Evolutionary conservation across 768 basidiomycete species (phyloP).

Genomic region (Mycena vulgaris): DNA sequence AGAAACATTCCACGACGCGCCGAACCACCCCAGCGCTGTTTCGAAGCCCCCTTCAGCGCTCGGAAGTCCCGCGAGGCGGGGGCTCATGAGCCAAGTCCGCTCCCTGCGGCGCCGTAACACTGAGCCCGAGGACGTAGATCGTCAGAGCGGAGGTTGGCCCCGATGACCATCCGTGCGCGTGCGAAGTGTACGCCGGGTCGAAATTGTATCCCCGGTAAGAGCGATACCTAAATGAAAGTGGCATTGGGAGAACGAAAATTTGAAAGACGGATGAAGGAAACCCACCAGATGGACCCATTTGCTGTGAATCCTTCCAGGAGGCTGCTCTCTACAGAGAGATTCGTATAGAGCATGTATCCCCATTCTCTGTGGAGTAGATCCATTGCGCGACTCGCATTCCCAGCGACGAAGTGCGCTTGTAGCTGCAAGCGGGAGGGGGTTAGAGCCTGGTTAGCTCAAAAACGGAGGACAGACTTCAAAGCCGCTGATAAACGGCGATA

Average conservation of each 20-base stretch:
- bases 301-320: slow-evolving; percentile 72
- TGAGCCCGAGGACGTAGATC: slow-evolving; percentile 70
- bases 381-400: slow-evolving; percentile 66
- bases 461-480: slow-evolving; percentile 74
- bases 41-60: slow-evolving; percentile 67
- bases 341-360: slow-evolving; percentile 74
- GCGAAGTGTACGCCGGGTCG: slow-evolving; percentile 73
- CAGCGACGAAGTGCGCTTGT: slow-evolving; percentile 71
- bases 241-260: too few relatives aligned
- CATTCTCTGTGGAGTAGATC: slow-evolving; percentile 69
- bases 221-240: slow-evolving; percentile 58
- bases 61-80: slow-evolving; percentile 58
- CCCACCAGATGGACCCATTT: slow-evolving; percentile 69
- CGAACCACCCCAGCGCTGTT: slow-evolving; percentile 67
- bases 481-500: slow-evolving; percentile 72
- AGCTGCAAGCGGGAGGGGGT: slow-evolving; percentile 58
- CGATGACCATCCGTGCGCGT: slow-evolving; percentile 73
- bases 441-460: too few relatives aligned
- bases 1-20: slow-evolving; percentile 58
- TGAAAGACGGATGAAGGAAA: background rate
- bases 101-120: slow-evolving; percentile 63
- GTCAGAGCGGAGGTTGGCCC: slow-evolving; percentile 72
- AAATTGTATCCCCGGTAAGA: slow-evolving; percentile 68
- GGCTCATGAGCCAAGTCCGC: slow-evolving; percentile 63
- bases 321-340: slow-evolving; percentile 69